Conservation (phyloP, 176 grass and related monocot species). For the Eremochloa ophiuroides region DNA sequence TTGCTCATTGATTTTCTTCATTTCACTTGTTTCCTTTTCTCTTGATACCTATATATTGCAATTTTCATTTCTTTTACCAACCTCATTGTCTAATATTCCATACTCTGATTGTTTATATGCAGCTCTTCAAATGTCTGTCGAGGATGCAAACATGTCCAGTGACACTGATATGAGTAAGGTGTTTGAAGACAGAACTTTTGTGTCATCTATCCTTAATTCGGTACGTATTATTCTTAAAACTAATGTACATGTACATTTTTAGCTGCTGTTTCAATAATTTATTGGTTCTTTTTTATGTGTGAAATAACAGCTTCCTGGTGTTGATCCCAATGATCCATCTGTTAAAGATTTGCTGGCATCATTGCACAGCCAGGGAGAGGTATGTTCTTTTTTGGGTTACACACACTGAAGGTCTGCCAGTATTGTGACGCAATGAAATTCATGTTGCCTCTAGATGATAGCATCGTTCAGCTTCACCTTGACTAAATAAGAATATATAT, state of each 20-base stretch:
- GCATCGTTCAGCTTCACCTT: background rate
- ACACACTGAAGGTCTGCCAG: background rate
- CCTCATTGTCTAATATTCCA: background rate
- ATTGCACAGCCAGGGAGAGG: constrained; percentile 75
- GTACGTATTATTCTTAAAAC: constrained; percentile 32
- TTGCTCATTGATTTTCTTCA: background rate
- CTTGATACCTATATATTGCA: background rate
- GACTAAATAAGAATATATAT: background rate
- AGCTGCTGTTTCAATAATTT: background rate
- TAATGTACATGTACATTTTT: background rate
- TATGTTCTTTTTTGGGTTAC: constrained; percentile 16
- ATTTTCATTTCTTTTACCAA: background rate
- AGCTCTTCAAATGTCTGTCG: constrained; percentile 99
- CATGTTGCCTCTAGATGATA: background rate
- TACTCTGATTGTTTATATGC: constrained; percentile 22
- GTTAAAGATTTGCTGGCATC: constrained; percentile 90
- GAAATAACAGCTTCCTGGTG: constrained; percentile 82
- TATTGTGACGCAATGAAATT: background rate
- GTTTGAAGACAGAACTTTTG: constrained; percentile 88
- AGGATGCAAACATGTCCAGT: constrained; percentile 45
- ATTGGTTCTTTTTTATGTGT: background rate
- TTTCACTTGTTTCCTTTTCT: background rate
- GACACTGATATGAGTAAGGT: constrained; percentile 89
- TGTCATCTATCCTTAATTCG: constrained; percentile 93
- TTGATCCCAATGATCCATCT: constrained; percentile 96